Evolutionary conservation across 148 eudicot genomes (phyloP), one percentile per base, ranked within the genome.

Genomic region (Mesembryanthemum crystallinum): DNA sequence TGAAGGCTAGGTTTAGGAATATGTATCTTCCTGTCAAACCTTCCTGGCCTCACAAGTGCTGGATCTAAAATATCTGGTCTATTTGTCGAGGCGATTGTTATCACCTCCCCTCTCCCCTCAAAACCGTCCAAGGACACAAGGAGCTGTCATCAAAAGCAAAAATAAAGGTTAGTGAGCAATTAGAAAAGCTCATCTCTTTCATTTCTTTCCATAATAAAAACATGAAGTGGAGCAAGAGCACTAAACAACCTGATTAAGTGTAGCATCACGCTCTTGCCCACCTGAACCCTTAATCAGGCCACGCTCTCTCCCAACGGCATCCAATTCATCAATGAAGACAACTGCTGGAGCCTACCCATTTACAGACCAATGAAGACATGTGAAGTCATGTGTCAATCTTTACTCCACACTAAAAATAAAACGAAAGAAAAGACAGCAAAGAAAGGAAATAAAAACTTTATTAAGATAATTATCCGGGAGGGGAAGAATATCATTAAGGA

Each of bases 241-340:
- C 58, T n/a, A 25, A 25, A 35, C 9, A 67, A 94, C 98, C 98
- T 94, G 97, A 81, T 94, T 94, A 61, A 94, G 84, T 65, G 98
- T 94, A 65, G 98, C 98, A 86, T 94, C 98, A 80, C 98, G 98
- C 75, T 94, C 98, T 89, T 94, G 97, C 59, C 98, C 98, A 80
- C 98, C 98, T 77, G 98, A 94, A 58, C 98, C 98, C 85, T 90
- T 91, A 49, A 94, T 88, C 62, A 92, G 81, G 76, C 98, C 98
- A 88, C 97, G 98, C 81, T 89, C 95, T 78, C 98, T 89, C 68
- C 98, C 98, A 78, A 94, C 98, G 83, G 98, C 98, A 86, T 94
- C 98, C 82, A 94, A 81, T 83, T 94, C 98, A 86, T 94, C 98
- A 76, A 94, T 94, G 85, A 91, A 94, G 64, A 94, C 98, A 80